phyloP scores from a whole-genome alignment of 1,284 basidiomycete species.

The Moesziomyces sp. region DNA sequence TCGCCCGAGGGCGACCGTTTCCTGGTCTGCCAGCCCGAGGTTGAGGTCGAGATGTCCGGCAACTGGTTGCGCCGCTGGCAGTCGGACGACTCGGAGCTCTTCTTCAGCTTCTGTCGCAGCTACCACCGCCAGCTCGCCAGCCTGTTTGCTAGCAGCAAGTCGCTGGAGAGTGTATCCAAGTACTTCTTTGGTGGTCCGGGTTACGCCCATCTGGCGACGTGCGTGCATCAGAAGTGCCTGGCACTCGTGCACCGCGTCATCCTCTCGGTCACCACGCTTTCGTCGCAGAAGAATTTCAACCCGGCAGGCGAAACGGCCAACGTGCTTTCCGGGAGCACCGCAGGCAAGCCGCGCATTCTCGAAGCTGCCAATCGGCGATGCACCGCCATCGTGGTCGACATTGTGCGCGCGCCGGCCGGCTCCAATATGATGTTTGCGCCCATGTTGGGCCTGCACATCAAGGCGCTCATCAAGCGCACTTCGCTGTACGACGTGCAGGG shows the following conservation, averaged over 20 bases:
- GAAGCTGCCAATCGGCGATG: slow-evolving; percentile 63
- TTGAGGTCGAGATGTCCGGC: slow-evolving; percentile 65
- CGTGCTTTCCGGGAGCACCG: slow-evolving; percentile 61
- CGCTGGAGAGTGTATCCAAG: slow-evolving; percentile 42
- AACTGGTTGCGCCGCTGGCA: slow-evolving; percentile 66
- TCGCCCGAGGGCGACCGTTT: slow-evolving; percentile 53
- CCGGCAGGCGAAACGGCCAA: slow-evolving; percentile 63
- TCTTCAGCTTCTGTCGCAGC: slow-evolving; percentile 64
- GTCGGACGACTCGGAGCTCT: slow-evolving; percentile 65
- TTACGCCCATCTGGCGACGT: slow-evolving; percentile 62
- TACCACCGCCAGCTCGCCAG: slow-evolving; percentile 62
- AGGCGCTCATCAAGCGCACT: slow-evolving; percentile 60
- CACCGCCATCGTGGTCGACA: slow-evolving; percentile 64
- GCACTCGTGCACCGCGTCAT: slow-evolving; percentile 62
- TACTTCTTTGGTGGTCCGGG: slow-evolving; percentile 63
- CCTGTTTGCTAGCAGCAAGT: slow-evolving; percentile 47
- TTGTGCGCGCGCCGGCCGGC: slow-evolving; percentile 51
- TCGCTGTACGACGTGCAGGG: slow-evolving; percentile 65
- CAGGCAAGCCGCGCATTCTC: slow-evolving; percentile 64
- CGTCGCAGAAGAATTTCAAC: slow-evolving; percentile 66
- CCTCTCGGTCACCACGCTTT: slow-evolving; percentile 63
- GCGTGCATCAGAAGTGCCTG: slow-evolving; percentile 63
- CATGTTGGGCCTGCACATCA: slow-evolving; percentile 62
- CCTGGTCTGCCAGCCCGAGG: slow-evolving; percentile 58
- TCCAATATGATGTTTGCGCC: slow-evolving; percentile 56